Evolutionary conservation across 805 yeast genomes (phyloP).

Genomic region (Clavispora santaluciae): DNA sequence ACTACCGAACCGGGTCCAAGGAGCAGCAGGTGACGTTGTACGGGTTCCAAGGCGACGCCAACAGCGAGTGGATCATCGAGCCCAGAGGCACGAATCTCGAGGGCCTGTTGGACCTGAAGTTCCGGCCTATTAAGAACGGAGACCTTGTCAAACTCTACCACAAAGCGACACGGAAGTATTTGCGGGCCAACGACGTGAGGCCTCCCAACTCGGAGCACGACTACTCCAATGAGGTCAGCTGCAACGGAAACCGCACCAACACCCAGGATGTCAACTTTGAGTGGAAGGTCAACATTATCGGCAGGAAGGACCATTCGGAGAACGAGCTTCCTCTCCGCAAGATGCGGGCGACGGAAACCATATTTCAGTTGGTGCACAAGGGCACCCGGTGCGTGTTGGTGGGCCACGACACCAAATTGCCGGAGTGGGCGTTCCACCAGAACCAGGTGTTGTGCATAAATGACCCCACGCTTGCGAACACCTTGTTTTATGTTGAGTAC

Average conservation of each 20-base stretch:
- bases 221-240: constrained; percentile 77
- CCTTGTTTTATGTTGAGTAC: constrained; percentile 71
- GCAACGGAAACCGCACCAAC: constrained; percentile 54
- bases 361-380: constrained; percentile 63
- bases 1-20: constrained; percentile 60
- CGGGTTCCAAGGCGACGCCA: constrained; percentile 50
- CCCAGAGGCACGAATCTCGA: constrained; percentile 26
- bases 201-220: constrained; percentile 93
- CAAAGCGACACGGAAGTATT: constrained; percentile 55
- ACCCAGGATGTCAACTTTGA: constrained; percentile 65
- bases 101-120: constrained; percentile 35
- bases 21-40: constrained; percentile 80
- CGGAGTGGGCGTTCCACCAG: constrained; percentile 81
- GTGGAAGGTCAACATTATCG: constrained; percentile 55
- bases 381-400: constrained; percentile 66
- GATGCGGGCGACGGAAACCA: constrained; percentile 56
- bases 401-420: constrained; percentile 69
- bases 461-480: constrained; percentile 60
- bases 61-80: constrained; percentile 75
- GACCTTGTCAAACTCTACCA: constrained; percentile 67
- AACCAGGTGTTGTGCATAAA: constrained; percentile 86
- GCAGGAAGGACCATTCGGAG: constrained; percentile 29
- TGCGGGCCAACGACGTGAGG: constrained; percentile 66
- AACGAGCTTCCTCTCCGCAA: constrained; percentile 30
- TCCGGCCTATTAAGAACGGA: constrained; percentile 45